Evolutionary conservation across 306 rosid species (phyloP).

Genomic region (Geum urbanum): DNA sequence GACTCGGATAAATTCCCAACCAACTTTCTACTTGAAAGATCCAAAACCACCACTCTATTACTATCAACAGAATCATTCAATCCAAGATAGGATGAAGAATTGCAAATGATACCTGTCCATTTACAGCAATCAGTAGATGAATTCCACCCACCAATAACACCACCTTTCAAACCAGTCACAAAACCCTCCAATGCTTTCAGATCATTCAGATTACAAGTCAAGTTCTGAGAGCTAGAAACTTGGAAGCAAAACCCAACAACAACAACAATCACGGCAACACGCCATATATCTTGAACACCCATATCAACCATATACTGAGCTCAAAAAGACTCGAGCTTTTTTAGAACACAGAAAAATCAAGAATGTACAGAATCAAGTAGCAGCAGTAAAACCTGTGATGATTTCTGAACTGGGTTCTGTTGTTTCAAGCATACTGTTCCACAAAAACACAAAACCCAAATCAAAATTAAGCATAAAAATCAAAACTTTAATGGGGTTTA

Average conservation of each 20-base stretch:
- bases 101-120: conserved; percentile 42
- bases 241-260: conserved; percentile 24
- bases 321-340: neutral
- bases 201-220: conserved; percentile 29
- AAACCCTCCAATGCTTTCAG: conserved; percentile 23
- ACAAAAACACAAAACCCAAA: neutral
- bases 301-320: conserved; percentile 16
- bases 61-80: neutral
- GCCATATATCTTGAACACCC: conserved; percentile 29
- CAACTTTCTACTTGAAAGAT: conserved; percentile 25
- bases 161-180: conserved; percentile 10
- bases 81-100: conserved; percentile 23
- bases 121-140: conserved; percentile 34
- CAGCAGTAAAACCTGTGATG: conserved; percentile 15
- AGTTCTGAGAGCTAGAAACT: conserved; percentile 20
- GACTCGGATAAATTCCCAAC: conserved; percentile 33
- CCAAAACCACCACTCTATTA: conserved; percentile 32
- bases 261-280: conserved; percentile 17
- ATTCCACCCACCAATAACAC: conserved; percentile 21
- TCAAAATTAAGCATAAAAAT: neutral
- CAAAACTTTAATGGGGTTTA: neutral
- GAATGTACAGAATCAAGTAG: conserved; percentile 14
- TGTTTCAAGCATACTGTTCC: conserved; percentile 12
- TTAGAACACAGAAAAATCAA: neutral
- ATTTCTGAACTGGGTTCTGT: conserved; percentile 3